Percentiles rank a stretch among this genome's conserved stretches.
These are phyloP conservation scores for Aureobasidium melanogenum DNA, from an alignment of 2,329 filamentous ascomycete species.

Conservation along the genomic window DNA sequence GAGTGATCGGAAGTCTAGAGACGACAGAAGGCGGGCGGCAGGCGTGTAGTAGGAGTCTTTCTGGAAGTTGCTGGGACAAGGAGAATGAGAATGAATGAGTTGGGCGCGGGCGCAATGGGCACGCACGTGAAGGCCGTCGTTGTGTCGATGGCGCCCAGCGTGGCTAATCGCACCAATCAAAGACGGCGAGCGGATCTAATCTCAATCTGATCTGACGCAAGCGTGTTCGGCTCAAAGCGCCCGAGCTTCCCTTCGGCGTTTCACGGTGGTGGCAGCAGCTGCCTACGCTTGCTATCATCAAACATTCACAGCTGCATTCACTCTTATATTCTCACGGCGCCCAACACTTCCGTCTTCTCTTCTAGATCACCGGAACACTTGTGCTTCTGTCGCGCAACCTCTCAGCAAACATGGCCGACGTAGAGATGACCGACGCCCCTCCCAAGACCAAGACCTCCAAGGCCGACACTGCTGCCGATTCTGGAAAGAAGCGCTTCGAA, in stretches of 20 bases:
- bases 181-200: not conserved
- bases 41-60: not conserved
- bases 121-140: conserved; percentile 2
- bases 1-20: not conserved
- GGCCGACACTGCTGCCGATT: conserved; percentile 45
- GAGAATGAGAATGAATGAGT: not conserved
- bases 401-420: conserved; percentile 66
- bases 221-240: not conserved
- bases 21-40: not conserved
- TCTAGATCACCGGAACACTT: conserved; percentile 16
- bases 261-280: not conserved
- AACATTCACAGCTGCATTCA: conserved; percentile 3
- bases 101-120: not conserved
- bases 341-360: conserved; percentile 11
- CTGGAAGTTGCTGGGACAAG: not conserved
- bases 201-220: not conserved
- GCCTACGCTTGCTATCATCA: not conserved
- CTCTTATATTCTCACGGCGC: not conserved
- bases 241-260: not conserved
- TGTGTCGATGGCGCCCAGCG: not conserved
- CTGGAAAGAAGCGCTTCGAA: conserved; percentile 91
- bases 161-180: conserved; percentile 2
- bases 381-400: conserved; percentile 13
- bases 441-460: conserved; percentile 45
- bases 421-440: conserved; percentile 86